A percentile compares a stretch with the other conserved stretches of the same genome.
Conservation (phyloP, 495 filamentous ascomycete species). For the Aspergillus baeticus region DNA sequence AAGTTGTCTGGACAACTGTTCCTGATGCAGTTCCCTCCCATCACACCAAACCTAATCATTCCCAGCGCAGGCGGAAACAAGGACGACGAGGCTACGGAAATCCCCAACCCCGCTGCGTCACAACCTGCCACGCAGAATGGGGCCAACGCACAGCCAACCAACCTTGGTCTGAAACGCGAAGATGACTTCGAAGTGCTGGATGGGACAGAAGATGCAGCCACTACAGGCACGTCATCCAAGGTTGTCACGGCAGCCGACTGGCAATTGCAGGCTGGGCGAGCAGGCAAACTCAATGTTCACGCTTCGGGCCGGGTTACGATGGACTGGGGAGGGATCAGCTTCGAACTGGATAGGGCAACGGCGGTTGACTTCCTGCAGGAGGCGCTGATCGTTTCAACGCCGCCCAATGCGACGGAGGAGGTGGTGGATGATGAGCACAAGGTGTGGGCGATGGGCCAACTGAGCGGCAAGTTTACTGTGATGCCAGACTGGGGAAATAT, state of each 20-base stretch:
- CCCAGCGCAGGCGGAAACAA: constrained; percentile 21
- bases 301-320: constrained; percentile 46
- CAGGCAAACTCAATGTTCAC: constrained; percentile 56
- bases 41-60: constrained; percentile 48
- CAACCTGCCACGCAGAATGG: constrained; percentile 1
- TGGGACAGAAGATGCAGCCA: constrained; percentile 16
- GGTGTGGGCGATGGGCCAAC: constrained; percentile 51
- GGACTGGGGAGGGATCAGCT: constrained; percentile 51
- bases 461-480: constrained; percentile 50
- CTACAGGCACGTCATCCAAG: constrained; percentile 17
- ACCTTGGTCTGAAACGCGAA: constrained; percentile 33
- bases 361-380: constrained; percentile 47
- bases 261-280: constrained; percentile 53
- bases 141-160: constrained; percentile 5
- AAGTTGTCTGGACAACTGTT: constrained; percentile 44
- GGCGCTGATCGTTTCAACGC: constrained; percentile 40
- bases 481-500: constrained; percentile 50
- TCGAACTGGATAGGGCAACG: constrained; percentile 44
- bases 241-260: constrained; percentile 40
- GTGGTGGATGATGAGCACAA: constrained; percentile 27
- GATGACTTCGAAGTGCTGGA: constrained; percentile 34
- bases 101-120: constrained; percentile 4
- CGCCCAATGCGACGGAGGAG: constrained; percentile 27
- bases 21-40: constrained; percentile 56
- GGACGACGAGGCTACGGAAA: constrained; percentile 11